Conservation (phyloP, 371 early-diverging fungal genomes). For the Batkoa obscura region DNA sequence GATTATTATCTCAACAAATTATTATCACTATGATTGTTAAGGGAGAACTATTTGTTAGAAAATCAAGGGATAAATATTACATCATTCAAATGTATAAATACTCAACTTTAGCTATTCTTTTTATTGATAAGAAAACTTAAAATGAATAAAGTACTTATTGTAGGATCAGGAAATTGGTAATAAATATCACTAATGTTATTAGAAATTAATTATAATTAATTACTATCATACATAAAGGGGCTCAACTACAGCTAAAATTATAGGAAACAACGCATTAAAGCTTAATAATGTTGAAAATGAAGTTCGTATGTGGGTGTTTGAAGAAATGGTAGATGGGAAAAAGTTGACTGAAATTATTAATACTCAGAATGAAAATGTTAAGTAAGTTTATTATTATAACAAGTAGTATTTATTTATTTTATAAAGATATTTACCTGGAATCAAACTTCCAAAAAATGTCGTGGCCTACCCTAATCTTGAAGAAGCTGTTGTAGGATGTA, state of each 20-base stretch:
- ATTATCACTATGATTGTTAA: too few species aligned
- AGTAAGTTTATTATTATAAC: conserved; percentile 11
- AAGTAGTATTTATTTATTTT: neutral
- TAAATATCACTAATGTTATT: neutral
- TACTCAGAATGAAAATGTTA: conserved; percentile 81
- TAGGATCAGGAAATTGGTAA: conserved; percentile 10
- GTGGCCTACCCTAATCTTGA: conserved; percentile 65
- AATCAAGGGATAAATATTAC: too few species aligned
- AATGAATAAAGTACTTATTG: conserved; percentile 4
- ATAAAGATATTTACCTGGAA: conserved; percentile 64
- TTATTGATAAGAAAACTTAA: neutral
- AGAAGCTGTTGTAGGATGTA: conserved; percentile 57
- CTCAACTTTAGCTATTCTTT: neutral
- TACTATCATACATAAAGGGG: conserved; percentile 44
- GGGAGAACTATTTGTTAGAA: too few species aligned
- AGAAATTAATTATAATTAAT: neutral
- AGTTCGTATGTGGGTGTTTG: conserved; percentile 94
- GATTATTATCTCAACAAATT: too few species aligned
- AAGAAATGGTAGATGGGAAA: conserved; percentile 64
- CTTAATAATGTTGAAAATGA: conserved; percentile 44
- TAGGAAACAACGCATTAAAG: conserved; percentile 66
- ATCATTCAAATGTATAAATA: too few species aligned
- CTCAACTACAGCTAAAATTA: conserved; percentile 85
- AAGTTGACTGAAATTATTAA: conserved; percentile 93
- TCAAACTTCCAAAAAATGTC: conserved; percentile 73